Percentiles rank a stretch among this genome's conserved stretches.
Conservation (phyloP, 768 basidiomycete species). For the Termitomyces sp. region DNA sequence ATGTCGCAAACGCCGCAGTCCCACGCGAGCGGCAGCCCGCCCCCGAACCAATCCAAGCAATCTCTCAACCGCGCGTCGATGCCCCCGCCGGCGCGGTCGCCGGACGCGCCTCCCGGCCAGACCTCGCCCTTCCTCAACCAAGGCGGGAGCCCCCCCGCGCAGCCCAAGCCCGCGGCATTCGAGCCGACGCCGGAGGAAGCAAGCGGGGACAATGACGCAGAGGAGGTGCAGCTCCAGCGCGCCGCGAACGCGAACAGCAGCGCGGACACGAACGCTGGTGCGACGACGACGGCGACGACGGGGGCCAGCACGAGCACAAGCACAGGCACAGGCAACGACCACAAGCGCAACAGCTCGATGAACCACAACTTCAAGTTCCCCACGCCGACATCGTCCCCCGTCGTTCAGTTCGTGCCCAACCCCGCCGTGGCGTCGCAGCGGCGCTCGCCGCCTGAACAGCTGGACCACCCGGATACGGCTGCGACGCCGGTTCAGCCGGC, state of each 20-base stretch:
- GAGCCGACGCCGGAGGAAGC: constrained; percentile 51
- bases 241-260: background rate
- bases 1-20: constrained; percentile 67
- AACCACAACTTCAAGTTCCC: constrained; percentile 60
- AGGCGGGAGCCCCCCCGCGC: constrained; percentile 21
- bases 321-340: constrained; percentile 1
- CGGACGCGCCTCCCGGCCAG: constrained; percentile 35
- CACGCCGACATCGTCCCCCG: constrained; percentile 22
- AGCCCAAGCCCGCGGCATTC: constrained; percentile 24
- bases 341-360: constrained; percentile 60
- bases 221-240: constrained; percentile 18
- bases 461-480: constrained; percentile 16
- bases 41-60: constrained; percentile 24
- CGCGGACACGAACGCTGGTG: background rate
- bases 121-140: constrained; percentile 37
- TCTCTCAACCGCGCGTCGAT: constrained; percentile 59
- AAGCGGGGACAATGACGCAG: constrained; percentile 30
- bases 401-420: constrained; percentile 9
- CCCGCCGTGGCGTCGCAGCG: constrained; percentile 1
- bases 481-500: constrained; percentile 8
- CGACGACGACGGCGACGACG: background rate
- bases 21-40: constrained; percentile 34
- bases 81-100: constrained; percentile 49
- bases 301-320: background rate
- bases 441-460: constrained; percentile 22